Evolutionary conservation across 2,329 filamentous ascomycete species (phyloP), one percentile per base, ranked within the genome.

Genomic region (Tolypocladium album): DNA sequence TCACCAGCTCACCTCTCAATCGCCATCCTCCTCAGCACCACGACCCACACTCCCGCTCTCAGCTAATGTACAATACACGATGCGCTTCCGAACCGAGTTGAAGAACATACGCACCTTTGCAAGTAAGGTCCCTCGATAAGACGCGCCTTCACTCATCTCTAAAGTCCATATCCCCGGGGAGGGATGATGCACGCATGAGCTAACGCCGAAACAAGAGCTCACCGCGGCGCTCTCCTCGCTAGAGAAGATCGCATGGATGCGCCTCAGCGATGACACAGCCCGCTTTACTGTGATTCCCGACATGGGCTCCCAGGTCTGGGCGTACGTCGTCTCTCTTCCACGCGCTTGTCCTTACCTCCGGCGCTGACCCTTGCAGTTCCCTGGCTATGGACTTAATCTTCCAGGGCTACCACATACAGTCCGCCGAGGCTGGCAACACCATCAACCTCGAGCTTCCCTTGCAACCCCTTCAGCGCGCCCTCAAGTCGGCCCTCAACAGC

Each of bases 391-490:
- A 96, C 70, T 87, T 91, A 66, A 91, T 99, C 68, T 97, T 99
- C 73, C 83, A 92, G 70, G 79, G 81, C 65, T 96, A 95, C 77
- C 84, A 86, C 59, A 87, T 97, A 66, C 88, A 96, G 72, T 96
- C 92, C 57, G 89, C 89, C 57, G 88, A 92, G 56, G 79, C 79
- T 45, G 81, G 85, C 73, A 96, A 96, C 75, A 90, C 92, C 58
- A 97, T 99, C 76, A 97, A 99, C 75, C 87, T 99, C 64, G 94
- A 99, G 76, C 84, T 99, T 1, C 92, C 94, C 34, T 85, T 97
- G n/a, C 83, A 85, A 17, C 88, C 90, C 2, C 85, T 99, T 27
- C 90, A 94, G 68, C 88, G 92, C 61, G 94, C 94, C n/a, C 85
- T 99, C 61, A 91, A 88, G 68, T 97, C 92, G 42, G 93, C 93